Conservation (phyloP, 495 filamentous ascomycete genomes). For the Trichoderma orchidacearum region DNA sequence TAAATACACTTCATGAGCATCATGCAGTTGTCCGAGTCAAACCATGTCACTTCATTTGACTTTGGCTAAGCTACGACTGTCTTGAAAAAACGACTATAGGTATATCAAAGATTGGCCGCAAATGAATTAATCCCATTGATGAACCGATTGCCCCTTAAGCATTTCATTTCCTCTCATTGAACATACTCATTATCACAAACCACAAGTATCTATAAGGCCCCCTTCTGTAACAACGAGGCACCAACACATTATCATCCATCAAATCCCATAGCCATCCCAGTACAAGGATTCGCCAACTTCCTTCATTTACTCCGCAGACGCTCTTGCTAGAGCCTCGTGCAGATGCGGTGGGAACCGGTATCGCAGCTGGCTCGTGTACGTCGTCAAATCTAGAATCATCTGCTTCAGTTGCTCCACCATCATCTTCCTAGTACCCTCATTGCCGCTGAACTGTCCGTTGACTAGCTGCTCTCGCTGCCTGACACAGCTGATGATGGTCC, state of each 20-base stretch:
- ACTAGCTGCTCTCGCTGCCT: conserved; percentile 55
- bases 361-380: conserved; percentile 87
- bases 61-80: no score
- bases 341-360: conserved; percentile 64
- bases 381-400: conserved; percentile 75
- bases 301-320: conserved; percentile 46
- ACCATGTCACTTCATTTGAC: no score
- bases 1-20: no score
- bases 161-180: no score
- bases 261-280: no score
- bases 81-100: no score
- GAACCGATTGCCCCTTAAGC: no score
- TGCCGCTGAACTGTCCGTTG: conserved; percentile 53
- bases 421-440: conserved; percentile 48
- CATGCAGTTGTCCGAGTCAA: no score
- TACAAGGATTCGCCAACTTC: not conserved
- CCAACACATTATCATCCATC: no score
- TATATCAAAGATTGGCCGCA: no score
- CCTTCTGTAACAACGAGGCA: not conserved
- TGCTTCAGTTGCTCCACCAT: conserved; percentile 59
- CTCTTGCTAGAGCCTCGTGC: conserved; percentile 69
- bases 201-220: not conserved
- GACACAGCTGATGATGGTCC: conserved; percentile 77
- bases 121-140: no score
- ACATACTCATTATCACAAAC: no score